Percentiles rank a stretch among this genome's conserved stretches.
phyloP scores from a whole-genome alignment of 768 basidiomycete genomes.

The Amanita inopinata region DNA sequence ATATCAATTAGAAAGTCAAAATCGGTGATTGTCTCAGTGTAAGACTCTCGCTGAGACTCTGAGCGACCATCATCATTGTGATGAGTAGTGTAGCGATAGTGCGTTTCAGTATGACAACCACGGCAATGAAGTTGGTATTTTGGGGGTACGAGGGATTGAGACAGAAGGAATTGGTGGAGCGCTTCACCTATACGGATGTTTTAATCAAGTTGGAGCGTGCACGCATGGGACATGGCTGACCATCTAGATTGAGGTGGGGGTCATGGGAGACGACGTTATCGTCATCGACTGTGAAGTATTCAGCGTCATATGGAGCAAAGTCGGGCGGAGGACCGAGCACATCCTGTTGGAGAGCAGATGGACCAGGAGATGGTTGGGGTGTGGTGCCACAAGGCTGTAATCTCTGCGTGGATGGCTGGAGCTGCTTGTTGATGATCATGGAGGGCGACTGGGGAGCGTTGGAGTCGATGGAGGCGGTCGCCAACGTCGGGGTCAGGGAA shows the following conservation, averaged over 20 bases:
- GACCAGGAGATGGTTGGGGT: slow-evolving; percentile 9
- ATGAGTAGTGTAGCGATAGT: slow-evolving; percentile 34
- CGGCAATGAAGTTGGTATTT: slow-evolving; percentile 34
- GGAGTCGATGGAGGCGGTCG: neutral
- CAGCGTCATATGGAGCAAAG: slow-evolving; percentile 55
- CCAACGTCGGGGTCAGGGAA: neutral
- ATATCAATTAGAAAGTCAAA: slow-evolving; percentile 63
- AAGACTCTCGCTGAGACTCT: slow-evolving; percentile 32
- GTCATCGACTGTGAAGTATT: slow-evolving; percentile 37
- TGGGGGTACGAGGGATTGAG: slow-evolving; percentile 39
- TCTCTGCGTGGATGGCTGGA: neutral
- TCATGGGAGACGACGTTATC: slow-evolving; percentile 65
- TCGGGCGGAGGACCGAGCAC: slow-evolving; percentile 42
- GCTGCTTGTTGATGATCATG: neutral
- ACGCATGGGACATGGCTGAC: slow-evolving; percentile 18
- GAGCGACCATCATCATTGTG: slow-evolving; percentile 25
- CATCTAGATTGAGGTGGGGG: slow-evolving; percentile 55
- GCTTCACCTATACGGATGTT: slow-evolving; percentile 40
- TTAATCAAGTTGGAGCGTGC: slow-evolving; percentile 1
- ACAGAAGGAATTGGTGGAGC: slow-evolving; percentile 64
- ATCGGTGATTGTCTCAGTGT: slow-evolving; percentile 52
- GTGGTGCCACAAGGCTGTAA: neutral
- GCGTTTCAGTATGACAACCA: slow-evolving; percentile 50
- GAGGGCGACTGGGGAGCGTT: neutral
- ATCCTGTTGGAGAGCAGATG: slow-evolving; percentile 9